These are phyloP conservation scores for Coleophoma cylindrospora DNA, from an alignment of 2,329 filamentous ascomycete species.

Conservation along the genomic window DNA sequence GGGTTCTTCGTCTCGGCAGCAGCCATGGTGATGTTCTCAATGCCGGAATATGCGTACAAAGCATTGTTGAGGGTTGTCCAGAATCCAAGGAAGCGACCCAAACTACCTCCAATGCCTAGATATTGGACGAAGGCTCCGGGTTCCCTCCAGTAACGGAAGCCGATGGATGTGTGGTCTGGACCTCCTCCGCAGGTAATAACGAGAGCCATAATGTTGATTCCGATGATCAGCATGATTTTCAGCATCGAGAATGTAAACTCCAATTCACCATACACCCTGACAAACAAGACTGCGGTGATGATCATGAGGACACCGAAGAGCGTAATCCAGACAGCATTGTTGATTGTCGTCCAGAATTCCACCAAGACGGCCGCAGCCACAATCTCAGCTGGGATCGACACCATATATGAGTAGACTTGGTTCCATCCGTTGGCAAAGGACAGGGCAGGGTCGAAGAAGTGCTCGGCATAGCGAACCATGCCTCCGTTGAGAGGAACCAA, in stretches of 20 bases:
- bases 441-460: constrained; percentile 43
- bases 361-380: constrained; percentile 59
- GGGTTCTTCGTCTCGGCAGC: constrained; percentile 48
- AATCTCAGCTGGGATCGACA: constrained; percentile 56
- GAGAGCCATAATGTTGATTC: constrained; percentile 55
- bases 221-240: constrained; percentile 58
- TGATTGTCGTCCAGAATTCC: constrained; percentile 56
- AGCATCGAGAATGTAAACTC: constrained; percentile 45
- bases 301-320: constrained; percentile 31
- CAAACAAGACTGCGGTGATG: constrained; percentile 28
- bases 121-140: constrained; percentile 66
- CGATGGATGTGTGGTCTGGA: constrained; percentile 50
- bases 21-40: constrained; percentile 46
- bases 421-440: constrained; percentile 42
- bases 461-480: constrained; percentile 41
- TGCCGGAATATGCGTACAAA: constrained; percentile 38
- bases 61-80: constrained; percentile 40
- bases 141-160: constrained; percentile 65
- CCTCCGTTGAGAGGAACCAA: constrained; percentile 44
- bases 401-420: constrained; percentile 51
- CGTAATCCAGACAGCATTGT: constrained; percentile 32
- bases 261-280: constrained; percentile 39
- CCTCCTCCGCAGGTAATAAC: constrained; percentile 60
- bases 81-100: constrained; percentile 61
- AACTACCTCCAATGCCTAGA: constrained; percentile 44